Conservation (phyloP, 225 moss, liverwort and hornwort species). For the Bryoerythrophyllum caledonicum region DNA sequence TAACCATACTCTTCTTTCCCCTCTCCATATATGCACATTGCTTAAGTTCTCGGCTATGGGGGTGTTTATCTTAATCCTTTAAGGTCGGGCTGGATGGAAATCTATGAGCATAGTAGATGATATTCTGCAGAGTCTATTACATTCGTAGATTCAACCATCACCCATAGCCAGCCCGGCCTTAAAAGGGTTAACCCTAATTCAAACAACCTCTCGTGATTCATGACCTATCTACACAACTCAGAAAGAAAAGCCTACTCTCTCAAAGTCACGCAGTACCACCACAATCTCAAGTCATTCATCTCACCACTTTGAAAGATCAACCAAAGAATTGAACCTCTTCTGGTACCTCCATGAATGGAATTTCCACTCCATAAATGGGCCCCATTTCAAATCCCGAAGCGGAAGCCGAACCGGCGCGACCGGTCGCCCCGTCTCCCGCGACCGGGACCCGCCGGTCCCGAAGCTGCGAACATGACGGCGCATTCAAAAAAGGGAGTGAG, state of each 20-base stretch:
- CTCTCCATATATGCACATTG: too few relatives aligned
- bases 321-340: background rate
- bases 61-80: too few relatives aligned
- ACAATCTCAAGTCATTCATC: background rate
- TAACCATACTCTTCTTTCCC: too few relatives aligned
- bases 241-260: background rate
- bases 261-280: slow-evolving; percentile 13
- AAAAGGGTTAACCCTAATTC: background rate
- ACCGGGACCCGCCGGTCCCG: slow-evolving; percentile 17
- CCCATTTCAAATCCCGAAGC: background rate
- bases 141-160: too few relatives aligned
- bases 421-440: background rate
- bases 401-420: slow-evolving; percentile 12
- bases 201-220: slow-evolving; percentile 9
- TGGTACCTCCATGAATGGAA: background rate
- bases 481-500: slow-evolving; percentile 24
- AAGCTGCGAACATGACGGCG: slow-evolving; percentile 4
- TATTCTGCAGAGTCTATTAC: too few relatives aligned
- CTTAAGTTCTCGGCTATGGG: too few relatives aligned
- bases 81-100: too few relatives aligned
- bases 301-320: background rate
- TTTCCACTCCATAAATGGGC: background rate
- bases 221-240: background rate
- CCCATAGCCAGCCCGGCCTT: too few relatives aligned
- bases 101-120: too few relatives aligned